Evolutionary conservation across 2,329 filamentous ascomycete genomes (phyloP).

Genomic region (Fusarium acutatum): DNA sequence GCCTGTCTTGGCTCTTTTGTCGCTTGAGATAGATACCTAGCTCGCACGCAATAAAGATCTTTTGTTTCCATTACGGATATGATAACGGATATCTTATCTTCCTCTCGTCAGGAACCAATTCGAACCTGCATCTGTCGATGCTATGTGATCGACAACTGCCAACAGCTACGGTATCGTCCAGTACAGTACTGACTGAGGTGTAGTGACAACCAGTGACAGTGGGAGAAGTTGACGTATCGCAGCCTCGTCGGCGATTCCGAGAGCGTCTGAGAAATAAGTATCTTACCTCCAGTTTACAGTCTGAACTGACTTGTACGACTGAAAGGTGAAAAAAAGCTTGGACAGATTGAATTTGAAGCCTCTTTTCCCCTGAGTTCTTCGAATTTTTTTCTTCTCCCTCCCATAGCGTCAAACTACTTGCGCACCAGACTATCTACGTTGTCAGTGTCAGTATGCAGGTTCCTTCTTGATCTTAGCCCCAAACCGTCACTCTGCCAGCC

Average conservation of each 20-base stretch:
- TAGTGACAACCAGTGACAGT: not conserved
- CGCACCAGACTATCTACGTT: conserved; percentile 20
- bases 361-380: conserved; percentile 27
- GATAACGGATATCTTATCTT: conserved; percentile 38
- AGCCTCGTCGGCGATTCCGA: conserved; percentile 36
- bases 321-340: conserved; percentile 3
- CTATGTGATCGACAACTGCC: conserved; percentile 15
- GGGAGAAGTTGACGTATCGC: conserved; percentile 11
- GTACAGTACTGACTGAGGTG: not conserved
- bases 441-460: conserved; percentile 30
- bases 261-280: conserved; percentile 5
- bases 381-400: conserved; percentile 10
- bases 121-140: conserved; percentile 22
- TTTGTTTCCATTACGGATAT: conserved; percentile 39
- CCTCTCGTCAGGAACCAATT: conserved; percentile 21
- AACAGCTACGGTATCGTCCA: not conserved
- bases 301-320: conserved; percentile 1
- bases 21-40: conserved; percentile 26
- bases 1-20: conserved; percentile 28
- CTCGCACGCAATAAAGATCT: conserved; percentile 35
- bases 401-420: conserved; percentile 28
- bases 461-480: conserved; percentile 37
- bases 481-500: conserved; percentile 25
- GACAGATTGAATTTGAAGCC: conserved; percentile 12
- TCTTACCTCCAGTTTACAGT: not conserved